Conservation (phyloP, 805 yeast species). For the Pichia heedii region DNA sequence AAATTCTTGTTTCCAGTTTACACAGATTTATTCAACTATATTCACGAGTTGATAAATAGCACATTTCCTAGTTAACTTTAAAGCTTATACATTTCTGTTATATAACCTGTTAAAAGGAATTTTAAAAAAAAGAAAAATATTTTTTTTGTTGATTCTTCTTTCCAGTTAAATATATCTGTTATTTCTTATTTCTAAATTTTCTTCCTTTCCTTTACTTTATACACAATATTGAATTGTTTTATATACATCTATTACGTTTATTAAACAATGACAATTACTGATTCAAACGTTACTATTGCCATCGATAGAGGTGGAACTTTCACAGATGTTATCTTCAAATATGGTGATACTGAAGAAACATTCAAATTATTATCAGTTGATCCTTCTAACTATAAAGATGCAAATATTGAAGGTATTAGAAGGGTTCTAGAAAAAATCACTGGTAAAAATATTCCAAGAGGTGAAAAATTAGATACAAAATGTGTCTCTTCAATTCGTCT, state of each 20-base stretch:
- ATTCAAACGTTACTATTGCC: conserved; percentile 1
- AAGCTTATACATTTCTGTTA: too few relatives aligned
- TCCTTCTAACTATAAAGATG: conserved; percentile 79
- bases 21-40: too few relatives aligned
- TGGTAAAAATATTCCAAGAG: conserved; percentile 46
- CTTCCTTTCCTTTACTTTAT: too few relatives aligned
- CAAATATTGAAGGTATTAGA: conserved; percentile 87
- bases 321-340: conserved; percentile 60
- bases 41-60: too few relatives aligned
- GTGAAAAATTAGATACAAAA: conserved; percentile 49
- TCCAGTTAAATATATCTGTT: too few relatives aligned
- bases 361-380: conserved; percentile 81
- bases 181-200: too few relatives aligned
- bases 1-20: too few relatives aligned
- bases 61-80: too few relatives aligned
- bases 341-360: conserved; percentile 54
- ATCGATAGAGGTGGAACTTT: conserved; percentile 74
- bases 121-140: too few relatives aligned
- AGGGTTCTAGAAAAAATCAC: conserved; percentile 57
- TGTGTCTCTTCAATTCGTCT: conserved; percentile 62
- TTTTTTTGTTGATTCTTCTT: too few relatives aligned
- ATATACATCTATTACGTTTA: not conserved
- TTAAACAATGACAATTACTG: not conserved
- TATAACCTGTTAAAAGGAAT: too few relatives aligned
- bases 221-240: too few relatives aligned